Conservation (phyloP, 75 land plant genomes). For the Larix kaempferi region DNA sequence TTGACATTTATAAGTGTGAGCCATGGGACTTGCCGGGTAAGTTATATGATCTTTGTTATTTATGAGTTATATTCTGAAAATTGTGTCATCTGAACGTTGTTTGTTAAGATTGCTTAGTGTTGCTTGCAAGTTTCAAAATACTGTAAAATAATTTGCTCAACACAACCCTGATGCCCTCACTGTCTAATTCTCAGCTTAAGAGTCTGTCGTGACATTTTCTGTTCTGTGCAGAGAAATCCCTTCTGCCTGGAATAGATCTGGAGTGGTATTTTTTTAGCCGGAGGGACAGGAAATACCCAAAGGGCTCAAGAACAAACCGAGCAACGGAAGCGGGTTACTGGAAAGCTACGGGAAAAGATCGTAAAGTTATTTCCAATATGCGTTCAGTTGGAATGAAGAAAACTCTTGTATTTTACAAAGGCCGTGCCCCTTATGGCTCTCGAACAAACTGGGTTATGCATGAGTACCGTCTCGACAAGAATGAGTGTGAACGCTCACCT, state of each 20-base stretch:
- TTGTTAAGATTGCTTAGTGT: neutral
- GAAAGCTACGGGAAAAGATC: conserved; percentile 27
- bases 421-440: conserved; percentile 17
- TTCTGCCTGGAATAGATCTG: neutral
- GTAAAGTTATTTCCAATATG: conserved; percentile 9
- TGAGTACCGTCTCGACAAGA: conserved; percentile 9
- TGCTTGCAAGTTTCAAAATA: neutral
- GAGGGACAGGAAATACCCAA: conserved; percentile 14
- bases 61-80: neutral
- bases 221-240: neutral
- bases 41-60: neutral
- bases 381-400: conserved; percentile 17
- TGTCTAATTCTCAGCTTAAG: neutral
- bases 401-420: conserved; percentile 19
- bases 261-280: conserved; percentile 1
- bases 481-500: neutral
- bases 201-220: neutral
- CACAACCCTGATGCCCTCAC: neutral
- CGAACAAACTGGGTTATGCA: conserved; percentile 19
- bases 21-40: conserved; percentile 19
- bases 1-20: conserved; percentile 14
- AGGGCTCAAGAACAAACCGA: conserved; percentile 15
- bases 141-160: neutral
- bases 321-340: conserved; percentile 23
- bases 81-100: neutral